Percentiles rank a stretch among this genome's conserved stretches.
phyloP scores from a whole-genome alignment of 129 eudicot genomes.

The Lonicera japonica region DNA sequence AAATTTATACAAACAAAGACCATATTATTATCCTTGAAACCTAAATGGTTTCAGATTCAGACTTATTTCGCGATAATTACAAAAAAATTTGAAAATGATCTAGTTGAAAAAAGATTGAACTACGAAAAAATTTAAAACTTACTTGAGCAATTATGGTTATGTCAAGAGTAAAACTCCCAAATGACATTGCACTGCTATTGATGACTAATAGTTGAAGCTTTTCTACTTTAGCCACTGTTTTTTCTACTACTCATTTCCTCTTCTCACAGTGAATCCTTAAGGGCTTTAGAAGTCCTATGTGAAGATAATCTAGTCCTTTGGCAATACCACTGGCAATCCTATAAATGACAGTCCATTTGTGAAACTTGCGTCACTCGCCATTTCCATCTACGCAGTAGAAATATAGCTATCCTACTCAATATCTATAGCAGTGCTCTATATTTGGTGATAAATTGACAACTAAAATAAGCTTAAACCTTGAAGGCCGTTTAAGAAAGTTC shows the following conservation, averaged over 20 bases:
- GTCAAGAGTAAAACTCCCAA: constrained; percentile 58
- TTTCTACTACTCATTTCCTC: constrained; percentile 46
- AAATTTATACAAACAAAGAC: too few species aligned
- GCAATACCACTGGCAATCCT: constrained; percentile 66
- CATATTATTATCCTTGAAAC: too few species aligned
- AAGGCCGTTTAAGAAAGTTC: too few species aligned
- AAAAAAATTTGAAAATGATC: too few species aligned
- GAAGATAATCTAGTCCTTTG: constrained; percentile 65
- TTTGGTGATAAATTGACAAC: background rate
- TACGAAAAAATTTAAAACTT: background rate
- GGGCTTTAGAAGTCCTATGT: constrained; percentile 53
- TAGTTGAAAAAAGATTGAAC: too few species aligned
- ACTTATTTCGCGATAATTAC: too few species aligned
- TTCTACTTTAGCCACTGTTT: constrained; percentile 46
- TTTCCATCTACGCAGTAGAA: constrained; percentile 52
- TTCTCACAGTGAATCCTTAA: constrained; percentile 73
- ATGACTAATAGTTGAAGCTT: constrained; percentile 58
- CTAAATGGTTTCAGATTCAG: too few species aligned
- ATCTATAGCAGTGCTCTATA: background rate
- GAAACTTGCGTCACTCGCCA: constrained; percentile 51
- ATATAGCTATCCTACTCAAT: constrained; percentile 2
- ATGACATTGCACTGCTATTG: constrained; percentile 51
- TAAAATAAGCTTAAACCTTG: too few species aligned
- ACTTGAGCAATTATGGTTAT: constrained; percentile 64
- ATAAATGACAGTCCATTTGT: constrained; percentile 65